These are phyloP conservation scores for Dryadomyces quercus-mongolicae DNA, from an alignment of 2,329 filamentous ascomycete genomes.

Conservation along the genomic window DNA sequence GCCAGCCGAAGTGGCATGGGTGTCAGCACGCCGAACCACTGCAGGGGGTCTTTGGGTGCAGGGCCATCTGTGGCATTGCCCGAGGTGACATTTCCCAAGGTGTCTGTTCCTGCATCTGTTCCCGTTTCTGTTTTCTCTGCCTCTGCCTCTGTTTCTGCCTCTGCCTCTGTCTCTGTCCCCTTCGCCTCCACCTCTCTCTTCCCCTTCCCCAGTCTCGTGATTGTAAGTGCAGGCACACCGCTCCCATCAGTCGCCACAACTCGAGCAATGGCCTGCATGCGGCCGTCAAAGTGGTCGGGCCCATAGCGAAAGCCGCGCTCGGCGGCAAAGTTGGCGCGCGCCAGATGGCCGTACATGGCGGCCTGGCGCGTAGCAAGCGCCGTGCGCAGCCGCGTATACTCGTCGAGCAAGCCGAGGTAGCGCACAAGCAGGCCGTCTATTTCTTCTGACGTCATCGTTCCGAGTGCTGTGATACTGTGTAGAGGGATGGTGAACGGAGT, in stretches of 20 bases:
- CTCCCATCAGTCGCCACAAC: constrained; percentile 18
- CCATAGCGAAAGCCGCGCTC: constrained; percentile 53
- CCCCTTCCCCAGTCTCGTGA: not conserved
- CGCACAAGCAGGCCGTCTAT: constrained; percentile 53
- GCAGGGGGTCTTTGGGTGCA: constrained; percentile 39
- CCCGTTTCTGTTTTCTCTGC: too few species aligned
- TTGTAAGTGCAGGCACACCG: too few species aligned
- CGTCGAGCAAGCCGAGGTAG: constrained; percentile 54
- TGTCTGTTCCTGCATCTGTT: too few species aligned
- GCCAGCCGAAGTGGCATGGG: constrained; percentile 42
- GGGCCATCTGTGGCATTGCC: too few species aligned
- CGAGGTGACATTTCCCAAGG: too few species aligned
- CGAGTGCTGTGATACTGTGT: not conserved
- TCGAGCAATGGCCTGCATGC: constrained; percentile 51
- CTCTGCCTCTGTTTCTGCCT: too few species aligned
- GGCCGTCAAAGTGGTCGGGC: constrained; percentile 57
- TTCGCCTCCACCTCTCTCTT: not conserved
- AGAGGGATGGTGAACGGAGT: not conserved
- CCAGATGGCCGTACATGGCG: constrained; percentile 45
- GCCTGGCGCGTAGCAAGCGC: constrained; percentile 42
- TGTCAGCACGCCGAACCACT: constrained; percentile 44
- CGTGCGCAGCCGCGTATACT: constrained; percentile 49
- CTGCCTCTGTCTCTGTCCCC: not conserved
- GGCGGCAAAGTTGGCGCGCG: constrained; percentile 66
- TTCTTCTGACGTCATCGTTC: constrained; percentile 19